These are phyloP conservation scores for Phytophthora rubi DNA, from an alignment of 352 stramenopile species.

Conservation along the genomic window DNA sequence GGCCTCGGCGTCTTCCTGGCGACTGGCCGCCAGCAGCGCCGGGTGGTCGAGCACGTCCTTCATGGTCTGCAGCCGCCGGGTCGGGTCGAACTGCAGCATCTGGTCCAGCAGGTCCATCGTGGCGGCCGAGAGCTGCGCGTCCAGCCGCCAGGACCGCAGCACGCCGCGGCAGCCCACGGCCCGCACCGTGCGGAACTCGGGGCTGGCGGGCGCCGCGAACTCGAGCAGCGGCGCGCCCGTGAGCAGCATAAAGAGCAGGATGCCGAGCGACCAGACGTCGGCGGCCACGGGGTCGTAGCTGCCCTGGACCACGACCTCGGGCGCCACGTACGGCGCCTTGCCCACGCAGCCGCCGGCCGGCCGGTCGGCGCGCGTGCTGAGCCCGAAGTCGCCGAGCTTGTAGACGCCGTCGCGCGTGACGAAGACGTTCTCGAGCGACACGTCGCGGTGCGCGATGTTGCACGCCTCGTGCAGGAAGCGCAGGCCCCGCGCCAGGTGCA, in stretches of 20 bases:
- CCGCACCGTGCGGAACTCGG: constrained; percentile 41
- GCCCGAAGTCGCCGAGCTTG: constrained; percentile 67
- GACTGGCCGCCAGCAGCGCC: constrained; percentile 13
- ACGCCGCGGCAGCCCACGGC: constrained; percentile 38
- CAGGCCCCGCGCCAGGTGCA: constrained; percentile 43
- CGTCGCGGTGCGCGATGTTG: constrained; percentile 52
- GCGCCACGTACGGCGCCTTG: constrained; percentile 46
- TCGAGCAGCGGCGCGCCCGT: constrained; percentile 53
- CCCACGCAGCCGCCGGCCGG: constrained; percentile 30
- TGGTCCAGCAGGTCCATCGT: constrained; percentile 38
- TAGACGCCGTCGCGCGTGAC: constrained; percentile 41
- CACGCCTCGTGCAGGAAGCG: constrained; percentile 36
- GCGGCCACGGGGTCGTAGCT: constrained; percentile 42
- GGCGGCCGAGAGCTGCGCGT: constrained; percentile 17
- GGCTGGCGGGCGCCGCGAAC: constrained; percentile 32
- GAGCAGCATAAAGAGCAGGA: constrained; percentile 69
- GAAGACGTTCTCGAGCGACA: constrained; percentile 75
- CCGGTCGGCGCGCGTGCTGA: constrained; percentile 40
- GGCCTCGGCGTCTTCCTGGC: background rate
- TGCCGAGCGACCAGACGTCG: constrained; percentile 66
- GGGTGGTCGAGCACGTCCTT: constrained; percentile 29
- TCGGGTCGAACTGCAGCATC: constrained; percentile 47
- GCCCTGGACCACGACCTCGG: constrained; percentile 35
- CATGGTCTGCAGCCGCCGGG: constrained; percentile 38
- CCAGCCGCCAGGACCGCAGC: constrained; percentile 43